phyloP scores from a whole-genome alignment of 768 basidiomycete genomes.

The Thelephora aurantiotincta region DNA sequence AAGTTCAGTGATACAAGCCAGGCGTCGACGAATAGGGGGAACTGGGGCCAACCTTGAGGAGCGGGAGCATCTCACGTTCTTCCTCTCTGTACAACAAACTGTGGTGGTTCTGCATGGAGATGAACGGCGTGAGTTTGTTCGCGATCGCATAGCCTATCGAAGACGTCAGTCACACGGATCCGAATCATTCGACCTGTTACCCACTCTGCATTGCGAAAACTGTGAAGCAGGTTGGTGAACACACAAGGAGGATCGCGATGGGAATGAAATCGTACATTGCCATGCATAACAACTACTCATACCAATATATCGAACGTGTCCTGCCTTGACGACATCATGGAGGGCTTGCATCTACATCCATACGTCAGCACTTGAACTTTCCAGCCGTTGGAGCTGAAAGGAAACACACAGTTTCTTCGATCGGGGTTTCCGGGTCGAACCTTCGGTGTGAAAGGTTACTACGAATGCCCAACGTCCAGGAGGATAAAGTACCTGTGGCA shows the following conservation, averaged over 20 bases:
- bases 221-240: background rate
- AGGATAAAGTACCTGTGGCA: slow-evolving; percentile 19
- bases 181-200: background rate
- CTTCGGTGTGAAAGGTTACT: background rate
- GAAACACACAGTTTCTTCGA: slow-evolving; percentile 18
- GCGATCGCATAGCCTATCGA: slow-evolving; percentile 14
- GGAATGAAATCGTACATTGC: slow-evolving; percentile 11
- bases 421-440: slow-evolving; percentile 19
- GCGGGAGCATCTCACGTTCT: slow-evolving; percentile 22
- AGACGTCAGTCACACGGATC: background rate
- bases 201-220: slow-evolving; percentile 18
- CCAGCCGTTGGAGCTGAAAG: background rate
- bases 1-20: background rate
- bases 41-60: slow-evolving; percentile 10
- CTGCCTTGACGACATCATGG: slow-evolving; percentile 27
- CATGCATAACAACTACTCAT: slow-evolving; percentile 20
- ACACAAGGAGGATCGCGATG: background rate
- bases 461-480: background rate
- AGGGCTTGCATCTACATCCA: slow-evolving; percentile 23
- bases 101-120: slow-evolving; percentile 34
- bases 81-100: slow-evolving; percentile 30
- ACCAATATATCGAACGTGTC: slow-evolving; percentile 24
- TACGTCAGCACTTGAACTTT: too few relatives aligned
- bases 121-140: slow-evolving; percentile 24
- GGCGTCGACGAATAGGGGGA: background rate